Evolutionary conservation across 2,329 filamentous ascomycete species (phyloP), one percentile per base, ranked within the genome.

Genomic region (Hymenoscyphus fructigenus): DNA sequence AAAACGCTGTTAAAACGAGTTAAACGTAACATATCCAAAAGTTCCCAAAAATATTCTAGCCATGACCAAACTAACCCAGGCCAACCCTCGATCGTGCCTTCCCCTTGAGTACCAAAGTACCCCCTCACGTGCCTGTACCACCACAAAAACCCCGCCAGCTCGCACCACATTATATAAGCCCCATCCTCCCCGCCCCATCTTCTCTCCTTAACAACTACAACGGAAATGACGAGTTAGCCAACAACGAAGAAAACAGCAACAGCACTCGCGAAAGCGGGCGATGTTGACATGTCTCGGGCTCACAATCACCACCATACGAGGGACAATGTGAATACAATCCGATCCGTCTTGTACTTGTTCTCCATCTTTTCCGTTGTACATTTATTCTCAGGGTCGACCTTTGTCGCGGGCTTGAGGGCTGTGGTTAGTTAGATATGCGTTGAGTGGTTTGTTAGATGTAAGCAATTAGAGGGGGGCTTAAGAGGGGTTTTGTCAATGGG

Each of bases 171-270:
- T 53, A 53, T 53, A 53, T 53, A 53, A 53, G 12, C 47, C n/a
- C 20, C 26, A 26, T 26, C 26, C 28, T 57, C 55, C 55, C 53
- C 53, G 26, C 26, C 53, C 53, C 28, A 5, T 60, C 26, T 61
- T 38, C 55, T 29, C 53, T 57, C 59, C 57, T 61, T 20, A 53
- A 65, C 87, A 91, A 92, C 89, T 92, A 92, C 86, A 86, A 85
- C 88, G 89, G 88, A 86, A 77, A 83, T 89, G 89, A 93, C 85
- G 90, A 91, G 88, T 81, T 84, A 85, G 84, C 84, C 83, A 76
- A 36, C 34, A 79, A 78, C 76, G 78, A 50, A 50, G n/a, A 23
- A 50, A 50, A 76, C 82, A 83, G 79, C 78, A 60, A 80, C 78
- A 88, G 81, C 76, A 71, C 82, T 84, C 80, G 84, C 65, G 63